Evolutionary conservation across 768 basidiomycete species (phyloP).

Genomic region (Cyclocybe aegerita): DNA sequence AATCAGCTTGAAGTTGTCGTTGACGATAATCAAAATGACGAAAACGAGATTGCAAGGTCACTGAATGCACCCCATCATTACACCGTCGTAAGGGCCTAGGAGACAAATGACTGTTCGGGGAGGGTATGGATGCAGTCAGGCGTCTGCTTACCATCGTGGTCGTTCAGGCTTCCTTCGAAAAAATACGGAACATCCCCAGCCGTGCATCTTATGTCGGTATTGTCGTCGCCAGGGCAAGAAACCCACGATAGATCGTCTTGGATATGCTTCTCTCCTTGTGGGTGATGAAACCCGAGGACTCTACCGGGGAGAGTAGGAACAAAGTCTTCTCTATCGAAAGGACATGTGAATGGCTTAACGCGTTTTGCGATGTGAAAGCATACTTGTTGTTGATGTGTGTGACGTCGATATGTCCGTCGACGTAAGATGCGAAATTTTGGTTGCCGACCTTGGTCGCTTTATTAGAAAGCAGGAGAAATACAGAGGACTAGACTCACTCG

Average conservation of each 20-base stretch:
- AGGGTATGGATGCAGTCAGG: neutral
- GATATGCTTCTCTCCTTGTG: conserved; percentile 40
- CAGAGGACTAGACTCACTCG: conserved; percentile 28
- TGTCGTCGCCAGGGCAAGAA: conserved; percentile 63
- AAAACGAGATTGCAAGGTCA: no score
- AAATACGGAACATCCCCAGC: conserved; percentile 54
- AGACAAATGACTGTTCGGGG: neutral
- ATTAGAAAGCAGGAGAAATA: neutral
- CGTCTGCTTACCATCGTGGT: conserved; percentile 46
- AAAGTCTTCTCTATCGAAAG: conserved; percentile 30
- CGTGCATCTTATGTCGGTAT: conserved; percentile 47
- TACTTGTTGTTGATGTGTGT: conserved; percentile 57
- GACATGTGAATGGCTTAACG: neutral
- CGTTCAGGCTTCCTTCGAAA: conserved; percentile 34
- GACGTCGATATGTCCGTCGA: conserved; percentile 43
- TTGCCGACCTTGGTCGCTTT: conserved; percentile 32
- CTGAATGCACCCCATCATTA: conserved; percentile 22
- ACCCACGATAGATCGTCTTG: conserved; percentile 44
- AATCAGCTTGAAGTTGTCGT: no score
- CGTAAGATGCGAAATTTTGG: conserved; percentile 56
- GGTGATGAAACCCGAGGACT: conserved; percentile 46
- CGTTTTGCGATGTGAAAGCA: conserved; percentile 2
- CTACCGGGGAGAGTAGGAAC: conserved; percentile 40
- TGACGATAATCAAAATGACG: no score
- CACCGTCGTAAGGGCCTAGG: conserved; percentile 28